Conservation (phyloP, 108 stramenopile species). For the Schizochytrium sp. region DNA sequence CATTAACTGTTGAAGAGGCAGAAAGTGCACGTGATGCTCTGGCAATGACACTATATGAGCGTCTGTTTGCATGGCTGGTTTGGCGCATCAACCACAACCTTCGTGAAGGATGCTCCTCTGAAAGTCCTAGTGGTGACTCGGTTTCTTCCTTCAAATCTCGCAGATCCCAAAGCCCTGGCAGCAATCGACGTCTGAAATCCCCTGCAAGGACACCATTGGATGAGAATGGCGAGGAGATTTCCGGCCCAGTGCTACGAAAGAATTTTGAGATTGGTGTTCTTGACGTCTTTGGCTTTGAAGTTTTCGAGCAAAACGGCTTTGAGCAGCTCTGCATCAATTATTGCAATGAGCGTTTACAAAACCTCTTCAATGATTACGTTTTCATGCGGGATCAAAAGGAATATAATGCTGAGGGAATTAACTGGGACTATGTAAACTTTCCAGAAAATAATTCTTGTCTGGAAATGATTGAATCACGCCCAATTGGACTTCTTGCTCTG, state of each 20-base stretch:
- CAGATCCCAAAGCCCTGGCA: background rate
- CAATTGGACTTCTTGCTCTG: constrained; percentile 70
- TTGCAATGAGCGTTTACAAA: constrained; percentile 76
- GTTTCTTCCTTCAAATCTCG: background rate
- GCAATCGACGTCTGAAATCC: constrained; percentile 1
- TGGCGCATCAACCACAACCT: constrained; percentile 63
- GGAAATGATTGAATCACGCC: constrained; percentile 73
- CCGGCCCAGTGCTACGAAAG: background rate
- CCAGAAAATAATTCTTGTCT: constrained; percentile 73
- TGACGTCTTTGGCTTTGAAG: constrained; percentile 74
- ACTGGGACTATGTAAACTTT: constrained; percentile 73
- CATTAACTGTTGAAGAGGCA: constrained; percentile 59
- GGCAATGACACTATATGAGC: constrained; percentile 67
- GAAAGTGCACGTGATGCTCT: constrained; percentile 61
- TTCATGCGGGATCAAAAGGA: constrained; percentile 75
- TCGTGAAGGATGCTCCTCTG: background rate
- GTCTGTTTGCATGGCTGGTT: constrained; percentile 72
- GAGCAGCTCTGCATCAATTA: constrained; percentile 76
- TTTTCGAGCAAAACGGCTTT: constrained; percentile 66
- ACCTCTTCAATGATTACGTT: constrained; percentile 76
- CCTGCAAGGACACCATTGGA: background rate
- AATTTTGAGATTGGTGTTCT: constrained; percentile 66
- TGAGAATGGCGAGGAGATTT: background rate
- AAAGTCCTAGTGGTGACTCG: background rate
- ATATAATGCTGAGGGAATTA: constrained; percentile 75